Percentiles rank a stretch among this genome's conserved stretches.
Evolutionary conservation across 306 rosid genomes (phyloP).

Genomic region (Castanea crenata): DNA sequence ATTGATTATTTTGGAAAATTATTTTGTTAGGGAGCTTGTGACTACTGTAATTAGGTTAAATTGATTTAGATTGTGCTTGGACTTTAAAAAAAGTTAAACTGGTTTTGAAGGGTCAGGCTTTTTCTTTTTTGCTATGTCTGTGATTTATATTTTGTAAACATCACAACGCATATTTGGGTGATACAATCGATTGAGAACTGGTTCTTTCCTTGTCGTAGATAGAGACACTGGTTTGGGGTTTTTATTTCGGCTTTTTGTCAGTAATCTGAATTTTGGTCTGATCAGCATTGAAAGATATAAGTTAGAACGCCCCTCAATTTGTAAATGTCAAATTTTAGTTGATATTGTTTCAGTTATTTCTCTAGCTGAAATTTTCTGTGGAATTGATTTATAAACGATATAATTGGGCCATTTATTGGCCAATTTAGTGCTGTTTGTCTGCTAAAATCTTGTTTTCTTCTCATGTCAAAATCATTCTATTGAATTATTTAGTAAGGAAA

Average conservation of each 20-base stretch:
- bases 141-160: background rate
- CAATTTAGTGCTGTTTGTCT: background rate
- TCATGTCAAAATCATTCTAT: background rate
- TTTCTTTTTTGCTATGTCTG: background rate
- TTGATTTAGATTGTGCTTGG: background rate
- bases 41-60: background rate
- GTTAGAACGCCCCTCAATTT: no score
- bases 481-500: background rate
- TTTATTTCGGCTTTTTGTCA: background rate
- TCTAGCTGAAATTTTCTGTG: background rate
- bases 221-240: background rate
- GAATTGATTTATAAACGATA: background rate
- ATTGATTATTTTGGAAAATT: slow-evolving; percentile 1
- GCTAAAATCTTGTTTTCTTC: background rate
- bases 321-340: background rate
- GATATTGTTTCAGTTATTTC: background rate
- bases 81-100: no score
- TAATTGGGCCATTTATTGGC: background rate
- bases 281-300: background rate
- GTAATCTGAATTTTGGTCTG: background rate
- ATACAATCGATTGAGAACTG: background rate
- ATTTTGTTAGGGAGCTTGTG: background rate
- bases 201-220: background rate
- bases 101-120: background rate
- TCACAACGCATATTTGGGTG: background rate